phyloP scores from a whole-genome alignment of 1,284 basidiomycete species.

The Cryptococcus sp. region DNA sequence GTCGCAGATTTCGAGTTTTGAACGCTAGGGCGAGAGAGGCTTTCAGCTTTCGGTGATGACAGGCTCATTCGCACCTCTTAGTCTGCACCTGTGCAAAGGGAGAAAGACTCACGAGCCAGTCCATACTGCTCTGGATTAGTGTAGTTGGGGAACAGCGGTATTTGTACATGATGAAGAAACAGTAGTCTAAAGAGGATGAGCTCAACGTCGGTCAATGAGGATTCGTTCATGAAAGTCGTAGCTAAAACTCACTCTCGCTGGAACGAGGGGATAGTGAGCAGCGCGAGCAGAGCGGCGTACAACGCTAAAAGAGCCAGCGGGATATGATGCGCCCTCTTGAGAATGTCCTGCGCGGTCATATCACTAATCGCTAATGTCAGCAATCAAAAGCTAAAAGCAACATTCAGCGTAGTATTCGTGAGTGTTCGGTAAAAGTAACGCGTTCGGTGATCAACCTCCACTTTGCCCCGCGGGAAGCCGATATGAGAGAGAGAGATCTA shows the following conservation, averaged over 20 bases:
- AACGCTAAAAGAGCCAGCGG: conserved; percentile 54
- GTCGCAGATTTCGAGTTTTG: conserved; percentile 71
- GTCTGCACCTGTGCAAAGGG: background rate
- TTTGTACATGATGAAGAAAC: conserved; percentile 68
- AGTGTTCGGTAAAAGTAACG: no score
- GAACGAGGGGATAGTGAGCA: conserved; percentile 64
- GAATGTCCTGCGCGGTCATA: background rate
- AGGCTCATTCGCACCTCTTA: no score
- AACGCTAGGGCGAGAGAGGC: conserved; percentile 59
- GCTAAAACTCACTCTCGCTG: conserved; percentile 68
- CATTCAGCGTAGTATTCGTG: background rate
- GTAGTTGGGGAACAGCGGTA: conserved; percentile 68
- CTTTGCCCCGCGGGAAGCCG: no score
- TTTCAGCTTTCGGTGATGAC: background rate
- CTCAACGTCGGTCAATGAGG: background rate
- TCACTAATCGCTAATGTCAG: background rate
- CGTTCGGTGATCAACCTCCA: no score
- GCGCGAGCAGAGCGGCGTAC: conserved; percentile 61
- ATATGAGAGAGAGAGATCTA: no score
- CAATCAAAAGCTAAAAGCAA: background rate
- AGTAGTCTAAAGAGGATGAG: conserved; percentile 51
- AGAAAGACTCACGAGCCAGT: conserved; percentile 67
- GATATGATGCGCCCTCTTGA: conserved; percentile 8
- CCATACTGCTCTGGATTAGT: conserved; percentile 73
- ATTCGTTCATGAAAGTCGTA: background rate